A percentile compares a stretch with the other conserved stretches of the same genome.
phyloP scores from a whole-genome alignment of 768 basidiomycete species.

The Suillus ampliporus region DNA sequence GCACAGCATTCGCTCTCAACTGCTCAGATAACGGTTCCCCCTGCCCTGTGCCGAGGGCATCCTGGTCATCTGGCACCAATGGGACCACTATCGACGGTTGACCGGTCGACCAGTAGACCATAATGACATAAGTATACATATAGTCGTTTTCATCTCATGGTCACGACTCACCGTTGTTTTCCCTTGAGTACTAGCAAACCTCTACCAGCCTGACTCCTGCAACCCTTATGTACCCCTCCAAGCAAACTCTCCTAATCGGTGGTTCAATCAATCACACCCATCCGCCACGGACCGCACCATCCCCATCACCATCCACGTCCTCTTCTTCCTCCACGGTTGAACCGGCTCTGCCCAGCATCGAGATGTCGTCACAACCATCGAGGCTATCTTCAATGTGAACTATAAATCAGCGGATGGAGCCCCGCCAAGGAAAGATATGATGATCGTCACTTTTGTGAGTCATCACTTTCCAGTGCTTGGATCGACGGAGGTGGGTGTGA shows the following conservation, averaged over 20 bases:
- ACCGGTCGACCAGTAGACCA: too few species aligned
- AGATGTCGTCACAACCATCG: constrained; percentile 22
- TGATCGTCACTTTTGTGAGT: constrained; percentile 34
- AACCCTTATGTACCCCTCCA: too few species aligned
- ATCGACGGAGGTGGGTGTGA: background rate
- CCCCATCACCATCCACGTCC: constrained; percentile 31
- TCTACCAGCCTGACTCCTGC: too few species aligned
- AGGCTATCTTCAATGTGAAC: constrained; percentile 26
- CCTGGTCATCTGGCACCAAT: too few species aligned
- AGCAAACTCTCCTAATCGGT: constrained; percentile 26
- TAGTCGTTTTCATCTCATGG: too few species aligned
- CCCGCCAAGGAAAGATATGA: constrained; percentile 27
- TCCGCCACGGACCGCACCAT: constrained; percentile 18
- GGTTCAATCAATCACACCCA: constrained; percentile 32
- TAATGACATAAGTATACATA: too few species aligned
- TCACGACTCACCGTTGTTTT: too few species aligned
- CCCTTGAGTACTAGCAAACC: too few species aligned
- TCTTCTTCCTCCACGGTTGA: constrained; percentile 38
- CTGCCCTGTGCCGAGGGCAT: too few species aligned
- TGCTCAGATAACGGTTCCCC: too few species aligned
- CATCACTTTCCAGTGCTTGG: background rate
- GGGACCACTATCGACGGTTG: too few species aligned
- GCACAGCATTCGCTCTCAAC: too few species aligned
- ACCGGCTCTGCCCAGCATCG: constrained; percentile 5
- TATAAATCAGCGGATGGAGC: constrained; percentile 17